Conservation (phyloP, 176 grass and related monocot species). For the Thinopyrum elongatum region DNA sequence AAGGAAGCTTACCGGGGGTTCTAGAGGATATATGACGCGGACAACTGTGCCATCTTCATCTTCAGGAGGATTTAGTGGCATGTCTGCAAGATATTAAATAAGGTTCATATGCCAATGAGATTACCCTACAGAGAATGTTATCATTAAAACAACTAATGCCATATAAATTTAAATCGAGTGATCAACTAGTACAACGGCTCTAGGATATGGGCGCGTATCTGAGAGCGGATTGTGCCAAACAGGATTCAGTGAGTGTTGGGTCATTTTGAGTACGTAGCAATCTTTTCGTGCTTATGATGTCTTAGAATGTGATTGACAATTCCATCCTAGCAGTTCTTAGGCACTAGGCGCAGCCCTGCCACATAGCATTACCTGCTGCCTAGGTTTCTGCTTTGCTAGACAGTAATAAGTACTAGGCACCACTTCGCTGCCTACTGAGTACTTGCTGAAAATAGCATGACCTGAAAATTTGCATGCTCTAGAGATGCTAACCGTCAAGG, state of each 20-base stretch:
- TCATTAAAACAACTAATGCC: not conserved
- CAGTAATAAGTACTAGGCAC: not conserved
- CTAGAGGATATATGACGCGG: conserved; percentile 72
- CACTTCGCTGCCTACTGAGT: not conserved
- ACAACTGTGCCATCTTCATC: conserved; percentile 64
- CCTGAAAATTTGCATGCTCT: not conserved
- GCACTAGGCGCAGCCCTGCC: not conserved
- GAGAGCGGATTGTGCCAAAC: not conserved
- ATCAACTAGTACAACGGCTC: not conserved
- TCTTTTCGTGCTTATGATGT: not conserved
- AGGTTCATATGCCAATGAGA: not conserved
- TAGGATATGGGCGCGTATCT: not conserved
- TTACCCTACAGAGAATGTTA: not conserved
- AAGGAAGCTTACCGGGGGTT: conserved; percentile 59
- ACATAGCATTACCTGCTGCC: not conserved
- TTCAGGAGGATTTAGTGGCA: conserved; percentile 55
- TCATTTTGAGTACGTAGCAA: not conserved
- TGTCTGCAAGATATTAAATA: conserved; percentile 49
- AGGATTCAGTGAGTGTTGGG: not conserved
- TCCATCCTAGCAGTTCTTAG: not conserved
- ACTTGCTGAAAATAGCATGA: not conserved
- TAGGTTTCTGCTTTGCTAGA: not conserved
- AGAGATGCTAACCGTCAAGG: not conserved
- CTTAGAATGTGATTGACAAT: not conserved
- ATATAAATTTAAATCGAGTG: conserved; percentile 4